Conservation (phyloP, 306 rosid species). For the Geum urbanum region DNA sequence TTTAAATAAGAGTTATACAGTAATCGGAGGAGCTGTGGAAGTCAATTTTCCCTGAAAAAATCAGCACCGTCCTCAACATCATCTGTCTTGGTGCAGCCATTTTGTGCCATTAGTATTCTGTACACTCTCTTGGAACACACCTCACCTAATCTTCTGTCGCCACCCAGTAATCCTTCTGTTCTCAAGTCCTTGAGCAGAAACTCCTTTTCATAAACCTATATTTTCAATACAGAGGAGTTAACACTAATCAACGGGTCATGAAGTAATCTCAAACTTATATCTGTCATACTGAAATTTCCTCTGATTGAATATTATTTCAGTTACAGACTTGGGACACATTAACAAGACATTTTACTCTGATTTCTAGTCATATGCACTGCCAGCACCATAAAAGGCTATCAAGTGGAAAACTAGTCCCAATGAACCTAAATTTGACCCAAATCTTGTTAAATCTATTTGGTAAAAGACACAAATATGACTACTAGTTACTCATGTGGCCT, state of each 20-base stretch:
- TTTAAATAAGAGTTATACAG: neutral
- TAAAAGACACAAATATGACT: neutral
- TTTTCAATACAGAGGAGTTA: constrained; percentile 6
- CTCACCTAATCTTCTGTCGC: constrained; percentile 80
- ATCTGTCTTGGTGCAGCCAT: constrained; percentile 68
- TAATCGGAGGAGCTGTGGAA: constrained; percentile 1
- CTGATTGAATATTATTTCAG: neutral
- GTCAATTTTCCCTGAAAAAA: constrained; percentile 48
- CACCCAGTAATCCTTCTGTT: constrained; percentile 63
- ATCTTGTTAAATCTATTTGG: neutral
- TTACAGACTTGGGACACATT: too few relatives aligned
- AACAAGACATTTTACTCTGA: neutral
- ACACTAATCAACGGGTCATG: neutral
- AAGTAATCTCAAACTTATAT: neutral
- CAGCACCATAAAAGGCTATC: neutral
- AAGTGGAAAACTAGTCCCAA: neutral
- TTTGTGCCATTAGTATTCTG: constrained; percentile 79
- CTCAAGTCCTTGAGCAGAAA: constrained; percentile 78
- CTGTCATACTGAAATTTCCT: neutral
- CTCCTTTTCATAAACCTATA: constrained; percentile 79
- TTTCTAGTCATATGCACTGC: neutral
- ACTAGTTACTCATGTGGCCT: neutral
- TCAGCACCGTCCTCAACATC: constrained; percentile 94
- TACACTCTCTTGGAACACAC: constrained; percentile 89
- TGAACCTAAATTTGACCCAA: neutral